These are phyloP conservation scores for Saccharomyces hybrid DNA, from an alignment of 1,139 yeast species.

Conservation along the genomic window DNA sequence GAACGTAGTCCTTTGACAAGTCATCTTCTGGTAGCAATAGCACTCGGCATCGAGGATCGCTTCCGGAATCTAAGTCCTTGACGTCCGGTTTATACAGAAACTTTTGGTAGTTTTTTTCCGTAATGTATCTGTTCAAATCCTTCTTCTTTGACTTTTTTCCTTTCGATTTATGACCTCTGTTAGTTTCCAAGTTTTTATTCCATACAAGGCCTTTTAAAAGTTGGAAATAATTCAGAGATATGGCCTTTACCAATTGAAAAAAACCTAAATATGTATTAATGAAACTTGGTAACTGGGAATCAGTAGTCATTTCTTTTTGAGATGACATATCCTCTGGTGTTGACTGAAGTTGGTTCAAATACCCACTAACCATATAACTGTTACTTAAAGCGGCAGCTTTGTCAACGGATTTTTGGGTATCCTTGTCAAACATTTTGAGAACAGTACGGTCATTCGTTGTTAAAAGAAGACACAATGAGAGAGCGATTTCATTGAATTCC, in stretches of 20 bases:
- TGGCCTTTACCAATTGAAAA: background rate
- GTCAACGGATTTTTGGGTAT: background rate
- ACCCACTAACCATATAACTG: slow-evolving; percentile 13
- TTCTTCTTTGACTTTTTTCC: slow-evolving; percentile 2
- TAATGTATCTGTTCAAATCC: slow-evolving; percentile 22
- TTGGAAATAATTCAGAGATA: background rate
- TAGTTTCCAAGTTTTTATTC: slow-evolving; percentile 1
- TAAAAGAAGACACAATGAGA: background rate
- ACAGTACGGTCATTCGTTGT: background rate
- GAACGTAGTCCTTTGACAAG: slow-evolving; percentile 39
- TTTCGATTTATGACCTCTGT: background rate
- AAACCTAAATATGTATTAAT: slow-evolving; percentile 1
- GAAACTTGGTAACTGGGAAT: background rate
- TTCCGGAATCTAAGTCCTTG: slow-evolving; percentile 10
- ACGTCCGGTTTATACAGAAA: slow-evolving; percentile 15
- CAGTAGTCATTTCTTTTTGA: background rate
- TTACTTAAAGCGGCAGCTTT: background rate
- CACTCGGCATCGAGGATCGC: slow-evolving; percentile 1
- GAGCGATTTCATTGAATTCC: background rate
- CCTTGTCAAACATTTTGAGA: background rate
- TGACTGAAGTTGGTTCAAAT: slow-evolving; percentile 9
- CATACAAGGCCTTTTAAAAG: slow-evolving; percentile 1
- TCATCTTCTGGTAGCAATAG: slow-evolving; percentile 40
- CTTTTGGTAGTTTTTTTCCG: slow-evolving; percentile 21
- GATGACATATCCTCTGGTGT: slow-evolving; percentile 8